These are phyloP conservation scores for Trametopsis cervina DNA, from an alignment of 768 basidiomycete genomes.

Conservation along the genomic window DNA sequence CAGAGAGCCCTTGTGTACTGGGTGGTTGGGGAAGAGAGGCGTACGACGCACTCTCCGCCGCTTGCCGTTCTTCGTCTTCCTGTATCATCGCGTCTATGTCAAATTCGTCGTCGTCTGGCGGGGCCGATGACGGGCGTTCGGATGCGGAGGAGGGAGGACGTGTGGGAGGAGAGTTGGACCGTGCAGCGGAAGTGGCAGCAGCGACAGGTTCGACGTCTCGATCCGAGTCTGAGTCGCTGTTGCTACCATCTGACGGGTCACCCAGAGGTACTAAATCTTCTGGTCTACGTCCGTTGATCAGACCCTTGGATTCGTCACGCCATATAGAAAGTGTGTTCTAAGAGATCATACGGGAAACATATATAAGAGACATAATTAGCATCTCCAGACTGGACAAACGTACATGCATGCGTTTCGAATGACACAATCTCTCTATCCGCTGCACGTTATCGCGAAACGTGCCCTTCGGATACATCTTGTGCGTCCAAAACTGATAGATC, in stretches of 20 bases:
- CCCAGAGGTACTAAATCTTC: constrained; percentile 18
- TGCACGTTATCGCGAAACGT: constrained; percentile 83
- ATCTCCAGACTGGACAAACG: constrained; percentile 21
- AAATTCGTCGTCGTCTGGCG: constrained; percentile 31
- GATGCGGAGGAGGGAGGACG: constrained; percentile 13
- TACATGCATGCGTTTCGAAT: constrained; percentile 82
- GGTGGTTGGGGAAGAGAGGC: constrained; percentile 3
- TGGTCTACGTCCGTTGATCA: constrained; percentile 28
- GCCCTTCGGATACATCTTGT: constrained; percentile 84
- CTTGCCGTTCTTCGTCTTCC: constrained; percentile 34
- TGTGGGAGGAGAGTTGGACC: constrained; percentile 3
- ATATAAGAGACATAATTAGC: too few relatives aligned
- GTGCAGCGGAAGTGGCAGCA: not conserved
- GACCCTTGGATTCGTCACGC: constrained; percentile 59
- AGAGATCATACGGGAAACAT: too few relatives aligned
- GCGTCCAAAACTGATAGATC: constrained; percentile 93
- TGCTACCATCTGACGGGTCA: constrained; percentile 8
- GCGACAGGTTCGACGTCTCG: not conserved
- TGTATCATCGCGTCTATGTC: constrained; percentile 47
- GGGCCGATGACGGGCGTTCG: not conserved
- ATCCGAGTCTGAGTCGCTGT: constrained; percentile 9
- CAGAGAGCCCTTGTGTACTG: not conserved
- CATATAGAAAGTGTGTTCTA: constrained; percentile 72
- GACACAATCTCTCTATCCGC: constrained; percentile 84
- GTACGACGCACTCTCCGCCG: constrained; percentile 5